phyloP scores from a whole-genome alignment of 495 filamentous ascomycete genomes.

The Hypoxylon fragiforme region DNA sequence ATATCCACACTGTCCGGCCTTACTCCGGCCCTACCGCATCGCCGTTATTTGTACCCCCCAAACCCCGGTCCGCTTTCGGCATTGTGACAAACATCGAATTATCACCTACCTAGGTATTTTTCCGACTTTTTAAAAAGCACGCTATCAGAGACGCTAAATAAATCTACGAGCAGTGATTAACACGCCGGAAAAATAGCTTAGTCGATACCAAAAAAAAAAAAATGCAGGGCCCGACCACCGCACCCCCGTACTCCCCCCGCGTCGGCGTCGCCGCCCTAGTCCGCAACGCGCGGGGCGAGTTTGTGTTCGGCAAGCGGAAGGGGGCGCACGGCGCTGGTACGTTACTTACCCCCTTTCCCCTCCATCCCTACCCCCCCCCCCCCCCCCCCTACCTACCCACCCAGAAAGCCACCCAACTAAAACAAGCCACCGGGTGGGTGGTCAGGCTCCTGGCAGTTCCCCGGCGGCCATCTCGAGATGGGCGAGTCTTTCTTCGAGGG shows the following conservation, averaged over 20 bases:
- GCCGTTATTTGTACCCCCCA: background rate
- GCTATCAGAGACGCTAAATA: no score
- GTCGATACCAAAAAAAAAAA: no score
- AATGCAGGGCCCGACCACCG: slow-evolving; percentile 10
- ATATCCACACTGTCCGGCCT: no score
- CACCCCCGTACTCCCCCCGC: slow-evolving; percentile 24
- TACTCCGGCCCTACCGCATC: background rate
- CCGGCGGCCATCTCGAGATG: slow-evolving; percentile 71
- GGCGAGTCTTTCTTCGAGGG: slow-evolving; percentile 61
- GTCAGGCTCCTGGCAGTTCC: slow-evolving; percentile 62
- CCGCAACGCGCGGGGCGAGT: slow-evolving; percentile 34
- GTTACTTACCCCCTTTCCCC: slow-evolving; percentile 1
- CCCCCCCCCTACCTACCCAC: background rate
- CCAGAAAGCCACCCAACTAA: no score
- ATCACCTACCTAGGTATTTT: no score
- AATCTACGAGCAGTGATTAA: no score
- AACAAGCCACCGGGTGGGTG: background rate
- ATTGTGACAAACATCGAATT: no score
- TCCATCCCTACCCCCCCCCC: background rate
- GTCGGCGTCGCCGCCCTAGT: slow-evolving; percentile 50
- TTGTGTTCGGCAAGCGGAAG: slow-evolving; percentile 48
- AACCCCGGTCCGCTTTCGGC: slow-evolving; percentile 12
- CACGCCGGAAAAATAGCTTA: no score
- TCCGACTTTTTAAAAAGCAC: no score
- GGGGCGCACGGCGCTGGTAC: slow-evolving; percentile 46